Evolutionary conservation across 768 basidiomycete genomes (phyloP), one percentile per base, ranked within the genome.

Genomic region (Russula abietina): DNA sequence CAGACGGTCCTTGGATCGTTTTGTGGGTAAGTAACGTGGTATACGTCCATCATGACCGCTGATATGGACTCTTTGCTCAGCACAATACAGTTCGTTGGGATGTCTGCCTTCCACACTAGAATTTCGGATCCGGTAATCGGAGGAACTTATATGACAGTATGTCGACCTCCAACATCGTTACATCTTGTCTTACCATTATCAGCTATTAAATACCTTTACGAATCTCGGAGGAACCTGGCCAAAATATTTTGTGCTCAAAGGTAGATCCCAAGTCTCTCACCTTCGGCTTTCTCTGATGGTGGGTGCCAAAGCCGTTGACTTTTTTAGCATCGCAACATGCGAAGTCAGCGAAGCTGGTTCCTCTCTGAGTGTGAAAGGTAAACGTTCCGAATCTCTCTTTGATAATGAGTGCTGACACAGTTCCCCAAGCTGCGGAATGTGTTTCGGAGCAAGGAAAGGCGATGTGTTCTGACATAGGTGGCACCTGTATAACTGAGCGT

Each of bases 171-270:
- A 11, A 6, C 9, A 41, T 51, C 7, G 30, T 46, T 36, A 33
- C 26, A 16, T 5, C 43, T 22, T 24, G 22, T 19, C 51, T 55
- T 33, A 36, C 19, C 36, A 33, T 51, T 30, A 24, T 57, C 69
- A 98, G 93, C 78, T 99, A 14, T 75, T 99, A 48, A 98, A 98
- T 73, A 99, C 97, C 17, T 93, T 97, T 69, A 84, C 88, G 19
- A 99, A 99, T 73, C 83, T 99, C 68, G 97, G 97, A 48, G 97
- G 97, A 24, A 99, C 97, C 4, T 98, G 97, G 96, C 97, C 97
- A 8, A 87, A 89, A 69, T 97, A 86, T 77, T 95, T 98, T 69
- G 87, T 99, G 45, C 80, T 99, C n/a, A 93, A 93, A 77, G 93
- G 91, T 82, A 28, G 69, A 57, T 46, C 28, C 32, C 3, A 26